Evolutionary conservation across 495 filamentous ascomycete species (phyloP), one percentile per base, ranked within the genome.

Genomic region (Podospora anserina): DNA sequence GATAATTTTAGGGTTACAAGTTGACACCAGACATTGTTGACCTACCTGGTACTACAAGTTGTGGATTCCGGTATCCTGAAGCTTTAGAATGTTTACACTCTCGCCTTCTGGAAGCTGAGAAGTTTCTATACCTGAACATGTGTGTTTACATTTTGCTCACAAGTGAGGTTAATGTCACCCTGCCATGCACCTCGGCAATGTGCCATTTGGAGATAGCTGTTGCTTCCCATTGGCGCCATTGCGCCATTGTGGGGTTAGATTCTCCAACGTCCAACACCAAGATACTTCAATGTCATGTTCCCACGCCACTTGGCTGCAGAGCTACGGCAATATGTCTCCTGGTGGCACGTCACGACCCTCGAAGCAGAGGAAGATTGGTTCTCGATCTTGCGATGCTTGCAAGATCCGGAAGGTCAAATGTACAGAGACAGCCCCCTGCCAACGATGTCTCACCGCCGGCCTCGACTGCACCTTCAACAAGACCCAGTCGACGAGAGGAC

Each of bases 331-430:
- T 20, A 58, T 58, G 55, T 19, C 55, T 19, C 55, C 55, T 18
- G 18, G 55, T 9, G 18, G 6, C 18, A 4, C 55, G 5, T 15
- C 55, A 5, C 9, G 55, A 11, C 55, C n/a, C 55, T 26, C 55
- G 55, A 58, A 68, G 44, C 72, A 72, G 66, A 62, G 77, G 72
- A 76, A 80, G 72, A 73, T 85, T 32, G 82, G 82, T 20, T 82
- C 81, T 5, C 77, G 76, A 32, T 80, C 78, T 23, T 85, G 82
- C 66, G 82, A 80, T 76, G 82, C 80, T 57, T 84, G 82, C 74
- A 82, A 80, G 61, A 78, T 76, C 65, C 77, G 82, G 7, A 84
- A 84, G 63, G 77, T 80, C 65, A 74, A 75, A 56, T 84, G 82
- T 68, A 81, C 74, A 4, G 81, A 82, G 63, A 68, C 71, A 30